phyloP scores from a whole-genome alignment of 768 basidiomycete species.

The Lactarius indigo region DNA sequence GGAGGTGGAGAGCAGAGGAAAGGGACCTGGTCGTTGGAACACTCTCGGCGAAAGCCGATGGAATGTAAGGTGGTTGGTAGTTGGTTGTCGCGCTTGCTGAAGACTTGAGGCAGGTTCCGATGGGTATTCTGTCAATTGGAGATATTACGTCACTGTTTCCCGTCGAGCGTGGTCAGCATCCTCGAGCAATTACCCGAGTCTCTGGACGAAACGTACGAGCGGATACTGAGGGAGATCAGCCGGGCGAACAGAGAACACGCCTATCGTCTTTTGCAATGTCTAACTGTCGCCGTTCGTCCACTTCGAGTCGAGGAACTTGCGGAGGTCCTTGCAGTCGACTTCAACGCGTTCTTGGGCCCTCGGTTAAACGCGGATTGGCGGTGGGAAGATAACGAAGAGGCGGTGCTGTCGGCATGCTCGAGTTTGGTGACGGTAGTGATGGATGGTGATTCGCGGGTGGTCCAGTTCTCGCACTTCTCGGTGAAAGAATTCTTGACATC shows the following conservation, averaged over 20 bases:
- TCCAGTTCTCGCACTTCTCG: too few relatives aligned
- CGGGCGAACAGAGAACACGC: background rate
- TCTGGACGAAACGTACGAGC: constrained; percentile 2
- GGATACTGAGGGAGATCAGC: background rate
- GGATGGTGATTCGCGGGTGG: too few relatives aligned
- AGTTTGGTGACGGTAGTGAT: too few relatives aligned
- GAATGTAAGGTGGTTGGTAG: background rate
- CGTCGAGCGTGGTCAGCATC: background rate
- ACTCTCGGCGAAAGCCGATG: background rate
- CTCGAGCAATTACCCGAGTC: background rate
- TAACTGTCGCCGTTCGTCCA: too few relatives aligned
- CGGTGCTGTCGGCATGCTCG: too few relatives aligned
- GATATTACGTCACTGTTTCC: background rate
- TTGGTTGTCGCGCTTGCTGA: background rate
- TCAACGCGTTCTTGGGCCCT: background rate
- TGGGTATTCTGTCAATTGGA: background rate
- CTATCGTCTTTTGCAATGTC: background rate
- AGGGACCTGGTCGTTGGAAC: background rate
- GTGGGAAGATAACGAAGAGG: background rate
- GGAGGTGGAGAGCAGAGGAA: background rate
- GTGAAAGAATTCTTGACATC: background rate
- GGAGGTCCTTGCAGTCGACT: background rate
- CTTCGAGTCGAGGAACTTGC: constrained; percentile 1
- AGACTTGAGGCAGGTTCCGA: background rate
- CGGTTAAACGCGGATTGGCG: background rate